A percentile compares a stretch with the other conserved stretches of the same genome.
Conservation (phyloP, 1,284 basidiomycete genomes). For the Phlebopus sp. region DNA sequence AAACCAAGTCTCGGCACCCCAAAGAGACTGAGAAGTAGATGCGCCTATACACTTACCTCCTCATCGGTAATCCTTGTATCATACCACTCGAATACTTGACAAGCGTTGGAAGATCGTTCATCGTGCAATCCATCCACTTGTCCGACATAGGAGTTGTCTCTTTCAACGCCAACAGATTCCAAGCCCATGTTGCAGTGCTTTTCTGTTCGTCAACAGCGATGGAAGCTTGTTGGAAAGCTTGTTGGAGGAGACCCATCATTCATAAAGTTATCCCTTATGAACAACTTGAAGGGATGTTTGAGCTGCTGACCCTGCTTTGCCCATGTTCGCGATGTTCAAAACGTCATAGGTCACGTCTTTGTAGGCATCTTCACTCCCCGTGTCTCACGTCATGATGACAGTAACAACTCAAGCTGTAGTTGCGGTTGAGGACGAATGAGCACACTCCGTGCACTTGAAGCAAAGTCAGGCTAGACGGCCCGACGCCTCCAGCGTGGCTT, state of each 20-base stretch:
- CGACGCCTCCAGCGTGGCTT: too few relatives aligned
- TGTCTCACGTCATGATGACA: too few relatives aligned
- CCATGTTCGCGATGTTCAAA: background rate
- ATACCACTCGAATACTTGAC: conserved; percentile 5
- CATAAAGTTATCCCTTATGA: conserved; percentile 6
- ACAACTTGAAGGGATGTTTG: conserved; percentile 1
- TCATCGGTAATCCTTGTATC: background rate
- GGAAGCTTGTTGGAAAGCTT: conserved; percentile 4
- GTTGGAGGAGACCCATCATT: conserved; percentile 10
- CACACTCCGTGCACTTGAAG: too few relatives aligned
- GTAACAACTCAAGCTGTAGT: too few relatives aligned
- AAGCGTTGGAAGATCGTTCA: background rate
- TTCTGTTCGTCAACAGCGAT: background rate
- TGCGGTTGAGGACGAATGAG: too few relatives aligned
- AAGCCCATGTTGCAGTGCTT: conserved; percentile 5
- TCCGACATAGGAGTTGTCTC: background rate
- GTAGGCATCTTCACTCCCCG: background rate
- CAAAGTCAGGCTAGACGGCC: too few relatives aligned
- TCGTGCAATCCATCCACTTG: background rate
- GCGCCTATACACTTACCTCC: background rate
- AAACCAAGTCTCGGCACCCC: background rate
- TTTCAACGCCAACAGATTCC: conserved; percentile 11
- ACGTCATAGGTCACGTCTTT: background rate
- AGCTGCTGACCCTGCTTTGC: background rate
- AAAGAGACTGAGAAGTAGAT: too few relatives aligned